Base-by-base conservation (phyloP, 345 rosid species). In the Pseudoturritis turrita region DNA sequence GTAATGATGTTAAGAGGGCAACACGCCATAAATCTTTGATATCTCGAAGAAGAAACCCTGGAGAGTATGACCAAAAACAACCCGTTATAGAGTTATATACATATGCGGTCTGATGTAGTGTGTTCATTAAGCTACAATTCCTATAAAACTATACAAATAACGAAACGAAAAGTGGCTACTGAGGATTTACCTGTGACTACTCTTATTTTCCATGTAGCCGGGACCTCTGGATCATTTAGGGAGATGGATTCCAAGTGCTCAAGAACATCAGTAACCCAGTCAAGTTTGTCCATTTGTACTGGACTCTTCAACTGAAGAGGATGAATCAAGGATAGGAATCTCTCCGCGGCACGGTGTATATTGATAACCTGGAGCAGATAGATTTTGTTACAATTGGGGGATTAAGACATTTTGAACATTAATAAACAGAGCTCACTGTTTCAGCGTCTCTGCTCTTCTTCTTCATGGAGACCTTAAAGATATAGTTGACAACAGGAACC, bases 1-100 rank as follows among this genome's bases (percentile, higher is more conserved):
- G 63, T 28, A 84, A 70, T 47, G 96, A 77, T 49, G 83, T 73
- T 79, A 89, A 58, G 77, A 89, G 80, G 1, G 92, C 83, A 71
- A 83, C 90, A 65, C 84, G 85, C 98, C 96, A 90, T 41, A 82
- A 83, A 36, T 83, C 92, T 85, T 89, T 87, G 33, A 91, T 79
- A 63, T 89, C 92, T 69, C 81, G 81, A 22, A 92, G 81, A 19
- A 89, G 77, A 76, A 87, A 71, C 47, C 98, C 91, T 78, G 86
- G 62, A 31, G 9, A 33, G 36, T 33, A 33, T 33, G 10, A 33
- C 36, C 36, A 3, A 33, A 33, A 33, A 2, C 2, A 33, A 33
- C 7, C 10, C 36, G 36, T 33, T 33, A 33, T 7, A 7, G 36
- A 33, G 36, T 33, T 33, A 33, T 33, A 28, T 28, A 28, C 31